Evolutionary conservation across 2,329 filamentous ascomycete genomes (phyloP).

Genomic region (Leptodontidium sp.): DNA sequence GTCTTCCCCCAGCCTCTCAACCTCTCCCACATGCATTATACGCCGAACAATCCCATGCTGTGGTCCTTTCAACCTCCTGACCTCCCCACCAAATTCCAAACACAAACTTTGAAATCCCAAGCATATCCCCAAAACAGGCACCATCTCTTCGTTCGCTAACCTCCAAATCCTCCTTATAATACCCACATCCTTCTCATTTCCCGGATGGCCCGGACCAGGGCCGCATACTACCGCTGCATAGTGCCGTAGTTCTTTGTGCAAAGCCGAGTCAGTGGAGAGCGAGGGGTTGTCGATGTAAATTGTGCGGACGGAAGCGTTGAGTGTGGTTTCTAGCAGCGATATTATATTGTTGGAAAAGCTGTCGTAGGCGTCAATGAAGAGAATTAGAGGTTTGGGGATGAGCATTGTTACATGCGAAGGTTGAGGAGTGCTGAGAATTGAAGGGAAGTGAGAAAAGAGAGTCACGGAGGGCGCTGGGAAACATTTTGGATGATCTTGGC

Average conservation of each 20-base stretch:
- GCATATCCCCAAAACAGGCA: slow-evolving; percentile 84
- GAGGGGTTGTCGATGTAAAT: slow-evolving; percentile 74
- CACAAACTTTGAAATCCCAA: slow-evolving; percentile 75
- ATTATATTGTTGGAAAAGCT: slow-evolving; percentile 97
- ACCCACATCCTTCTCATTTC: slow-evolving; percentile 77
- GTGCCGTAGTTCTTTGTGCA: slow-evolving; percentile 59
- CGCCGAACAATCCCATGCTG: slow-evolving; percentile 69
- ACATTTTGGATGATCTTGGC: not conserved
- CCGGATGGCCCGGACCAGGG: slow-evolving; percentile 87
- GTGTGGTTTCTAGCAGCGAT: slow-evolving; percentile 75
- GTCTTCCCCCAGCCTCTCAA: slow-evolving; percentile 10
- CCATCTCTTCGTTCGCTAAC: slow-evolving; percentile 61
- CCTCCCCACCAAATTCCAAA: slow-evolving; percentile 62
- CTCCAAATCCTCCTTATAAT: slow-evolving; percentile 80
- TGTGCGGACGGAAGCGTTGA: slow-evolving; percentile 73
- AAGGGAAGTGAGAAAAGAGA: not conserved
- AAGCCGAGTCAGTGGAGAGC: slow-evolving; percentile 53
- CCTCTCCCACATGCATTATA: slow-evolving; percentile 56
- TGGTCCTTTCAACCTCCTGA: slow-evolving; percentile 61
- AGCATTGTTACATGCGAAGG: slow-evolving; percentile 39
- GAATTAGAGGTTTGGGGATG: slow-evolving; percentile 57
- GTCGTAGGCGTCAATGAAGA: slow-evolving; percentile 96
- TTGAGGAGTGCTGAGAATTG: not conserved
- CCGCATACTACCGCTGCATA: slow-evolving; percentile 91
- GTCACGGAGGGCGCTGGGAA: not conserved